Evolutionary conservation across 306 rosid species (phyloP).

Genomic region (Begonia peltatifolia): DNA sequence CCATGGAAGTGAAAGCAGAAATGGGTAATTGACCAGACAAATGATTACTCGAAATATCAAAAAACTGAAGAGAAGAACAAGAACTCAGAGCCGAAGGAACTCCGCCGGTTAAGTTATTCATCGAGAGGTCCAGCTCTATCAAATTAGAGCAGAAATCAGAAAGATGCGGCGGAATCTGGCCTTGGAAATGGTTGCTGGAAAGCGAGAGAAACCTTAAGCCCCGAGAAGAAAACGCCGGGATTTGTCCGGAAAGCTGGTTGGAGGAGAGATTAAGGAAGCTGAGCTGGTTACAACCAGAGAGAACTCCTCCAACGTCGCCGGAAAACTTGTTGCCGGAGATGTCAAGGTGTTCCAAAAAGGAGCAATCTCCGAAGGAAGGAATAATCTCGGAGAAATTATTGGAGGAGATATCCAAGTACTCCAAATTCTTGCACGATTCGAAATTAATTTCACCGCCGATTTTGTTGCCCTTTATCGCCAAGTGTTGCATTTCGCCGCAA

Average conservation of each 20-base stretch:
- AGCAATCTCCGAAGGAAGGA: conserved; percentile 16
- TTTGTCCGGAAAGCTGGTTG: conserved; percentile 27
- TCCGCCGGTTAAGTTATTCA: conserved; percentile 34
- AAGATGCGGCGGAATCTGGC: conserved; percentile 34
- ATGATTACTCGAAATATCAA: conserved; percentile 39
- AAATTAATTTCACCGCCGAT: conserved; percentile 6
- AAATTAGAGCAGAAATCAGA: conserved; percentile 33
- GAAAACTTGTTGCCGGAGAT: conserved; percentile 34
- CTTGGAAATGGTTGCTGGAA: conserved; percentile 29
- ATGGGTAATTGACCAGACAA: conserved; percentile 36
- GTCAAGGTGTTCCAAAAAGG: conserved; percentile 23
- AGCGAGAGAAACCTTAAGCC: conserved; percentile 32
- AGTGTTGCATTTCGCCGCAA: too few species aligned
- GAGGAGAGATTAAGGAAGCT: conserved; percentile 33
- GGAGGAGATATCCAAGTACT: conserved; percentile 36
- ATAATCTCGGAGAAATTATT: conserved; percentile 28
- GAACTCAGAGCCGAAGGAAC: conserved; percentile 34
- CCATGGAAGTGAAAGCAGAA: conserved; percentile 28
- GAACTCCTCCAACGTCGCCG: conserved; percentile 23
- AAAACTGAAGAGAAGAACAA: conserved; percentile 32
- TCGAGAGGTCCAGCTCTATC: conserved; percentile 40
- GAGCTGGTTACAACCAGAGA: conserved; percentile 17
- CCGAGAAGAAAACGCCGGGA: conserved; percentile 29
- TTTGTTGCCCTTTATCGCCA: too few species aligned
- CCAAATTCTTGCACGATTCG: conserved; percentile 16